Base-by-base conservation (phyloP, 106 monocot species). In the Dactylorhiza incarnata region DNA sequence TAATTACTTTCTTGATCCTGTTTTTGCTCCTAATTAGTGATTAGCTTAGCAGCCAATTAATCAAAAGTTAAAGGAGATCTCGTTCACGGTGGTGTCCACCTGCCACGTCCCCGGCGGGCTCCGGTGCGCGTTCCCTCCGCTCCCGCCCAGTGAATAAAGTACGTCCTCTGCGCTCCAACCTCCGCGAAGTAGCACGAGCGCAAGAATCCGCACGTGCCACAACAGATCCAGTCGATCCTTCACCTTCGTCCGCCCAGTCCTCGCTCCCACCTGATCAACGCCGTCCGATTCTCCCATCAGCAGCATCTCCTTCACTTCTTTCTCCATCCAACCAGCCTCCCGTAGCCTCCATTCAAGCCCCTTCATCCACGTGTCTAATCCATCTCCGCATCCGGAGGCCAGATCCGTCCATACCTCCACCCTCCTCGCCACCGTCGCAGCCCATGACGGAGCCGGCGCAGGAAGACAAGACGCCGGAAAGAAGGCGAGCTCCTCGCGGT, bases 111-210 rank as follows among this genome's bases (percentile, higher is more conserved):
- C 29, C 49, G 25, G 49, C 17, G 3, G 13, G 13, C 22, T 4
- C 5, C 44, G n/a, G 45, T n/a, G 55, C 15, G 0, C 16, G 6
- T 15, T 16, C 29, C 49, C 56, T 8, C 72, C 9, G 0, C 37
- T 7, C 43, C 75, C 48, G 20, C 85, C 85, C 85, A 86, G 78
- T 11, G 77, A 72, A 53, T 89, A 81, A 37, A 58, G 81, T 65
- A 89, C 89, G 49, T 89, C 86, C 53, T 84, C 86, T 12, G 73
- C 47, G 81, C 89, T 79, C 89, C 89, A 89, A 37, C 89, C 89
- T 10, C 75, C 79, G 72, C 81, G 74, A 46, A 83, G 83, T 45
- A 86, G 81, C 50, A 76, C 78, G 11, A 76, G 49, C 2, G 72
- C 81, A 12, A 84, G 79, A 49, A 81, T 72, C 73, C 81, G 69